A percentile compares a stretch with the other conserved stretches of the same genome.
phyloP scores from a whole-genome alignment of 2,329 filamentous ascomycete genomes.

The Neonectria faginata region DNA sequence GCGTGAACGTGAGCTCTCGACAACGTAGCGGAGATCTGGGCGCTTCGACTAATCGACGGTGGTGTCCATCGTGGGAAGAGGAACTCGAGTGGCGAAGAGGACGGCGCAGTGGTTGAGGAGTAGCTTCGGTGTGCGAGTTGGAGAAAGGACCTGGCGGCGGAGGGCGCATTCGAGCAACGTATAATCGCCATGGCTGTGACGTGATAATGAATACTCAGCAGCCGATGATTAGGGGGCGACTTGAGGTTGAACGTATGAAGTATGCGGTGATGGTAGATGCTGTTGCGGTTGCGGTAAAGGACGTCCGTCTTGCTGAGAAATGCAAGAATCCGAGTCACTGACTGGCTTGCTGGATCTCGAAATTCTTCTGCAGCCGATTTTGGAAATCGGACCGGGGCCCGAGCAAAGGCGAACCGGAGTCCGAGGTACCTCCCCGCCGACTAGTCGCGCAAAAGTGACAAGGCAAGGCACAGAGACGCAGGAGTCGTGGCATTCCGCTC shows the following conservation, averaged over 20 bases:
- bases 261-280: constrained; percentile 25
- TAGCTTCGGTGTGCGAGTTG: constrained; percentile 55
- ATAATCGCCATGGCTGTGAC: constrained; percentile 48
- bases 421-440: constrained; percentile 18
- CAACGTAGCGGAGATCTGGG: not conserved
- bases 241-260: constrained; percentile 6
- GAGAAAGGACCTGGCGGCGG: constrained; percentile 55
- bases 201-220: constrained; percentile 8
- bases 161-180: constrained; percentile 55
- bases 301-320: constrained; percentile 44
- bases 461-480: constrained; percentile 7
- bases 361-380: constrained; percentile 34
- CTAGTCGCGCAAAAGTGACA: constrained; percentile 25
- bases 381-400: constrained; percentile 26
- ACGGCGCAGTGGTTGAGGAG: constrained; percentile 40
- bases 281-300: constrained; percentile 37
- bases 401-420: constrained; percentile 33
- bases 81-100: constrained; percentile 52
- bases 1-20: constrained; percentile 8
- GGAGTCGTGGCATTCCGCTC: constrained; percentile 25
- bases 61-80: constrained; percentile 52
- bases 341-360: constrained; percentile 38
- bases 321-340: constrained; percentile 37
- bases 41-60: constrained; percentile 23
- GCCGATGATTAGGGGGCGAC: not conserved